These are phyloP conservation scores for Tetradesmus obliquus DNA, from an alignment of 139 green algal species.

Conservation along the genomic window DNA sequence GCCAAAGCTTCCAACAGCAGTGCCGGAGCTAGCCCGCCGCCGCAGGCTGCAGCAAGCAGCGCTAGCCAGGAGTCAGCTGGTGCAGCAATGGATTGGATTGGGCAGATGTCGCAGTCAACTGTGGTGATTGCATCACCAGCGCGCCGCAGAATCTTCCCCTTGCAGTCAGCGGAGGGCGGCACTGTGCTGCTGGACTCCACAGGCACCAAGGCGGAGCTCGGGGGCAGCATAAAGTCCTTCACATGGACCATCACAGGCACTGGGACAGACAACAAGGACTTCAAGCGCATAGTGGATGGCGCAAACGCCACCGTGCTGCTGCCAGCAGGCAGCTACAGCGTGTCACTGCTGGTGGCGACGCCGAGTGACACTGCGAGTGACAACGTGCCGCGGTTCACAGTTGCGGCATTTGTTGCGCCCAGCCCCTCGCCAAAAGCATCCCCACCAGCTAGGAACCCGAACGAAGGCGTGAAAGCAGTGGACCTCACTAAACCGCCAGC, in stretches of 20 bases:
- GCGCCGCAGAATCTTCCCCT: background rate
- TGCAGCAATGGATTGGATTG: conserved; percentile 3
- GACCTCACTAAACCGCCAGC: background rate
- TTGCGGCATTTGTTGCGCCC: background rate
- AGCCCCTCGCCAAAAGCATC: background rate
- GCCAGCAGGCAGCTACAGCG: background rate
- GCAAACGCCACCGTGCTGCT: conserved; percentile 10
- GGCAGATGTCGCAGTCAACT: conserved; percentile 5
- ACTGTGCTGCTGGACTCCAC: background rate
- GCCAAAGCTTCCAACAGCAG: too few species aligned
- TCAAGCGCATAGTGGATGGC: background rate
- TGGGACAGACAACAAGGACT: background rate
- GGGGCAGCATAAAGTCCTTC: background rate
- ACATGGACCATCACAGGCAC: background rate
- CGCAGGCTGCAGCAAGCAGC: background rate
- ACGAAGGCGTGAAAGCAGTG: background rate
- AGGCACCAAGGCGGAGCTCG: background rate
- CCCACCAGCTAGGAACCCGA: too few species aligned
- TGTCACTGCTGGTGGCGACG: background rate
- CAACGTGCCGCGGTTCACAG: background rate
- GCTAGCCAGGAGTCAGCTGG: background rate
- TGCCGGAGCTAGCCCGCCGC: too few species aligned
- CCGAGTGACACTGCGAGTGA: background rate
- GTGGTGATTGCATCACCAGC: background rate
- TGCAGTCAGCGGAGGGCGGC: background rate